phyloP scores from a whole-genome alignment of 495 filamentous ascomycete genomes.

The Lophiotrema nucula region DNA sequence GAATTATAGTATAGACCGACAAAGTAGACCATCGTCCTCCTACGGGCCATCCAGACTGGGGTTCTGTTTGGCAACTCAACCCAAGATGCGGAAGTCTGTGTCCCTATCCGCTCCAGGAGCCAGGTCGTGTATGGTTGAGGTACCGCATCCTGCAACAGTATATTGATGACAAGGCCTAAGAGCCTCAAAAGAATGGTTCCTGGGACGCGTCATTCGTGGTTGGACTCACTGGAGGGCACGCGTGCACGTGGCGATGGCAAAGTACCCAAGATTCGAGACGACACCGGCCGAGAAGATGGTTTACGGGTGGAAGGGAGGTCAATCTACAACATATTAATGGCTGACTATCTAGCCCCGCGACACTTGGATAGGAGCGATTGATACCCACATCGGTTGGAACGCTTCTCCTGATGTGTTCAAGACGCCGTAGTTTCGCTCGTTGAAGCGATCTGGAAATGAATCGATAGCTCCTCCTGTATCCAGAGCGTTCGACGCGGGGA shows the following conservation, averaged over 20 bases:
- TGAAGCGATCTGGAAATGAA: not conserved
- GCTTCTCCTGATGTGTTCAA: too few species aligned
- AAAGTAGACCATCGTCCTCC: too few species aligned
- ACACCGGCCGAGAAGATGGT: too few species aligned
- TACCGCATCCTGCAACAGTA: not conserved
- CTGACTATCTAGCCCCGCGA: not conserved
- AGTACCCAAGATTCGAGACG: too few species aligned
- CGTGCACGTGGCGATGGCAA: slow-evolving; percentile 14
- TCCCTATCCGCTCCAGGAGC: too few species aligned
- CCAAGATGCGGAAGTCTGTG: too few species aligned
- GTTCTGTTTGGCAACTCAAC: too few species aligned
- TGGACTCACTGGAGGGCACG: not conserved
- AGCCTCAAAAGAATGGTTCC: slow-evolving; percentile 3
- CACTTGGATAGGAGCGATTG: not conserved
- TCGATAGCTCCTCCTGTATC: not conserved
- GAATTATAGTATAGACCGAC: too few species aligned
- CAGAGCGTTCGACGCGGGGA: too few species aligned
- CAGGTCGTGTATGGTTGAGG: slow-evolving; percentile 10
- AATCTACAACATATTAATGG: slow-evolving; percentile 15
- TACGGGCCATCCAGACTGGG: too few species aligned
- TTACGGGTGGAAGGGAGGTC: not conserved
- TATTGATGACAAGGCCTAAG: not conserved
- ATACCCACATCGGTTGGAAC: not conserved
- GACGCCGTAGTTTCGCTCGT: too few species aligned
- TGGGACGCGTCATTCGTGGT: slow-evolving; percentile 6